These are phyloP conservation scores for Peltaster fructicola DNA, from an alignment of 2,329 filamentous ascomycete genomes.

Conservation along the genomic window DNA sequence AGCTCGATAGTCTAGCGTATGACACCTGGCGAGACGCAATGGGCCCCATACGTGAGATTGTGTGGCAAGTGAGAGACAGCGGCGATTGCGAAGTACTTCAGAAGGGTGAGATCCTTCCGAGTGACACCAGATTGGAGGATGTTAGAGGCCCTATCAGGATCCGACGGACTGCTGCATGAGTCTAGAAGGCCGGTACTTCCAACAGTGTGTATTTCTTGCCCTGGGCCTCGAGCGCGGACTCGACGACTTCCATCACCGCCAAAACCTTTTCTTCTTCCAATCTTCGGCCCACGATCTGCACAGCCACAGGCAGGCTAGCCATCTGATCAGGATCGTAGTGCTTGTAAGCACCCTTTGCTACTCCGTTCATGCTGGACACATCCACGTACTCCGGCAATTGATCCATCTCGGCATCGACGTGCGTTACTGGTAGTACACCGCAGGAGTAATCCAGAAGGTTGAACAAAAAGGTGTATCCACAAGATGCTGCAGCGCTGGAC, in stretches of 20 bases:
- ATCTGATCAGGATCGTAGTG: slow-evolving; percentile 68
- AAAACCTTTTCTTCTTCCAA: slow-evolving; percentile 80
- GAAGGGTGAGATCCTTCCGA: slow-evolving; percentile 24
- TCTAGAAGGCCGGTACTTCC: slow-evolving; percentile 16
- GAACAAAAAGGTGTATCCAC: slow-evolving; percentile 86
- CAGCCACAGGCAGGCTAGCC: slow-evolving; percentile 72
- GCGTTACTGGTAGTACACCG: slow-evolving; percentile 69
- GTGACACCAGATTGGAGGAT: slow-evolving; percentile 17
- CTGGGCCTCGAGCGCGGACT: slow-evolving; percentile 47
- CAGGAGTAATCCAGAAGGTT: slow-evolving; percentile 78
- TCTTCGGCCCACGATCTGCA: slow-evolving; percentile 65
- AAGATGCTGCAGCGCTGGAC: slow-evolving; percentile 68
- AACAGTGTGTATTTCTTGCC: slow-evolving; percentile 34
- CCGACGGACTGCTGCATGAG: slow-evolving; percentile 9
- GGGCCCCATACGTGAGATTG: slow-evolving; percentile 24
- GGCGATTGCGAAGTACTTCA: slow-evolving; percentile 32
- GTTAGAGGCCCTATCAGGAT: slow-evolving; percentile 32
- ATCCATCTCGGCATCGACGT: slow-evolving; percentile 61
- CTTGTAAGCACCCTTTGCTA: slow-evolving; percentile 70
- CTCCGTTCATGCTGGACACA: slow-evolving; percentile 46
- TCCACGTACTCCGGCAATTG: slow-evolving; percentile 41
- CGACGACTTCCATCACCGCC: slow-evolving; percentile 59
- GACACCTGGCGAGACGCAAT: slow-evolving; percentile 31
- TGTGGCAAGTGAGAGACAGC: slow-evolving; percentile 24
- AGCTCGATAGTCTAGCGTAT: slow-evolving; percentile 19